Evolutionary conservation across 2,329 filamentous ascomycete genomes (phyloP), one percentile per base, ranked within the genome.

Genomic region (Knoxdaviesia capensis): DNA sequence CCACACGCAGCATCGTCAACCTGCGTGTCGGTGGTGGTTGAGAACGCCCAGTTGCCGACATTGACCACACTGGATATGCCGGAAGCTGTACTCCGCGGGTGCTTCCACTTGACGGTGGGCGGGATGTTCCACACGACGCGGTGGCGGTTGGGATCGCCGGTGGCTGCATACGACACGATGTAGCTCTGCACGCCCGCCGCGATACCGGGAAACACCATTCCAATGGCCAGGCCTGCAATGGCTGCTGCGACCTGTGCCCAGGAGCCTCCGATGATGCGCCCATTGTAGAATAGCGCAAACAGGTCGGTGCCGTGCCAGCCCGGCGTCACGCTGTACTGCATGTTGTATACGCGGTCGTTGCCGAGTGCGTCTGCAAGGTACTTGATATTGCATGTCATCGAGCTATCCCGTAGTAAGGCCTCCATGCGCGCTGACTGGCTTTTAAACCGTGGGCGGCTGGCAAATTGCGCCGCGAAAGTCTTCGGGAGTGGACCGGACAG

Each of bases 281-380:
- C 45, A 41, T 58, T 55, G 53, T 57, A 63, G 48, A 64, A 65
- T 3, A 58, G 56, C 10, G 60, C 53, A 5, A 63, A 46, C 5
- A 65, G 49, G 43, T 65, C 62, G 6, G 54, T 52, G 6, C 52
- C 61, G 46, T 65, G 61, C 38, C 55, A 52, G 5, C 57, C 60
- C 0, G 60, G 61, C 6, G 54, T 51, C 6, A 60, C 52, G 6
- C 54, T 54, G 49, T 64, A 66, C 44, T 62, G 59, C 49, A 64
- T 57, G 40, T 53, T 56, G 45, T 53, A 65, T 4, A 55, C 53
- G 31, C 54, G 58, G 4, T 49, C 49, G 35, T 53, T 51, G 10
- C 53, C 49, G 40, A 59, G 55, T 3, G 56, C 58, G 42, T 59
- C 53, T n/a, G 54, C 57, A 31, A 65, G 48, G 46, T 52, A 53